phyloP scores from a whole-genome alignment of 1,284 basidiomycete species.

The Megacollybia platyphylla region DNA sequence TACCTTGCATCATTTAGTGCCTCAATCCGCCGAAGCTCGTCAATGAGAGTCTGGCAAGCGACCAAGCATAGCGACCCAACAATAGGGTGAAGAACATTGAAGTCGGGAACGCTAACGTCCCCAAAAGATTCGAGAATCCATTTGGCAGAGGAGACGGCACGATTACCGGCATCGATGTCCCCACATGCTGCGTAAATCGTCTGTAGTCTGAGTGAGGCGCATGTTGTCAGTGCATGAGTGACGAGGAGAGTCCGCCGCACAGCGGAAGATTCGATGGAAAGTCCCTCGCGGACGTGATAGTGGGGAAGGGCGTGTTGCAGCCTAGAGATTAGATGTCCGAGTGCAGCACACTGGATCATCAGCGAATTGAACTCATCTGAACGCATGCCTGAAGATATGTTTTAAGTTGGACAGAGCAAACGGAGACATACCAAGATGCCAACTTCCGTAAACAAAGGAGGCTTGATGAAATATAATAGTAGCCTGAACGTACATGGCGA shows the following conservation, averaged over 20 bases:
- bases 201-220: constrained; percentile 7
- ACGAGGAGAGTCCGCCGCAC: neutral
- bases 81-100: constrained; percentile 2
- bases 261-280: neutral
- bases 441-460: neutral
- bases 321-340: neutral
- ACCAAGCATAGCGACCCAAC: constrained; percentile 3
- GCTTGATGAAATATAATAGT: constrained; percentile 6
- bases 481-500: constrained; percentile 6
- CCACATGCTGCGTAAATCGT: constrained; percentile 5
- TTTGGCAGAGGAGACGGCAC: constrained; percentile 1
- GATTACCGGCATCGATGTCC: neutral
- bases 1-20: neutral
- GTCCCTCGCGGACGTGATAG: neutral
- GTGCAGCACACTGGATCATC: neutral
- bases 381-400: neutral
- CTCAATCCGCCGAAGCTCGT: constrained; percentile 3
- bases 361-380: neutral
- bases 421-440: neutral
- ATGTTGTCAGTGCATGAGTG: constrained; percentile 3
- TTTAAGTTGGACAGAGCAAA: neutral
- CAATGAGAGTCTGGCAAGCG: constrained; percentile 4
- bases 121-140: constrained; percentile 2
- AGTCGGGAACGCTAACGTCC: neutral
- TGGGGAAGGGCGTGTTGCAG: neutral